Percentiles rank a stretch among this genome's conserved stretches.
These are phyloP conservation scores for Tricharina praecox DNA, from an alignment of 495 filamentous ascomycete genomes.

Conservation along the genomic window DNA sequence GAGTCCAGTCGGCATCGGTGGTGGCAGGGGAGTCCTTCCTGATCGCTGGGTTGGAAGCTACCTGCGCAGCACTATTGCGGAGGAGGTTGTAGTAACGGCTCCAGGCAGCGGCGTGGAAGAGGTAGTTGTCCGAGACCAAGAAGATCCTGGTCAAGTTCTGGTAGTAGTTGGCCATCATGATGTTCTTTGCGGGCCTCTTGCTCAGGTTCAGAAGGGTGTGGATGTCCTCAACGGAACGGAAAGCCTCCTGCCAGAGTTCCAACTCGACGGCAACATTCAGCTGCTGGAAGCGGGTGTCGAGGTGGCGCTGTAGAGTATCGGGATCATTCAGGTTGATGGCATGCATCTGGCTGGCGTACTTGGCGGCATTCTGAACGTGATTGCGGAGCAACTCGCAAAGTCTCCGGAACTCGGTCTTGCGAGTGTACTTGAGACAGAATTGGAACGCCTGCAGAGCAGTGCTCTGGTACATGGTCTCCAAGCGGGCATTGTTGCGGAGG, in stretches of 20 bases:
- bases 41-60: conserved; percentile 68
- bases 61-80: conserved; percentile 68
- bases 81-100: conserved; percentile 92
- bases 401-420: conserved; percentile 97
- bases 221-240: conserved; percentile 96
- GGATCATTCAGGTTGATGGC: conserved; percentile 97
- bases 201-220: conserved; percentile 95
- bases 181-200: conserved; percentile 97
- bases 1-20: conserved; percentile 70
- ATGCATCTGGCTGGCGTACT: conserved; percentile 97
- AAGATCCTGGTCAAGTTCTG: conserved; percentile 97
- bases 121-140: conserved; percentile 95
- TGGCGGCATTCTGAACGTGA: conserved; percentile 97
- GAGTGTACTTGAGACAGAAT: conserved; percentile 93
- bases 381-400: conserved; percentile 96
- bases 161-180: conserved; percentile 99
- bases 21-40: conserved; percentile 82
- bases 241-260: conserved; percentile 97
- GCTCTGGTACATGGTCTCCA: conserved; percentile 95
- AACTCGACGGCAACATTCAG: conserved; percentile 95
- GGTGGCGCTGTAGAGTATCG: conserved; percentile 87
- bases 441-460: conserved; percentile 96
- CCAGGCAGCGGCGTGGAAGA: conserved; percentile 97
- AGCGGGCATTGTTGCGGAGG: conserved; percentile 91
- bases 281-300: conserved; percentile 97